Evolutionary conservation across 2,329 filamentous ascomycete species (phyloP), one percentile per base, ranked within the genome.

Genomic region (Scedosporium minutisporum): DNA sequence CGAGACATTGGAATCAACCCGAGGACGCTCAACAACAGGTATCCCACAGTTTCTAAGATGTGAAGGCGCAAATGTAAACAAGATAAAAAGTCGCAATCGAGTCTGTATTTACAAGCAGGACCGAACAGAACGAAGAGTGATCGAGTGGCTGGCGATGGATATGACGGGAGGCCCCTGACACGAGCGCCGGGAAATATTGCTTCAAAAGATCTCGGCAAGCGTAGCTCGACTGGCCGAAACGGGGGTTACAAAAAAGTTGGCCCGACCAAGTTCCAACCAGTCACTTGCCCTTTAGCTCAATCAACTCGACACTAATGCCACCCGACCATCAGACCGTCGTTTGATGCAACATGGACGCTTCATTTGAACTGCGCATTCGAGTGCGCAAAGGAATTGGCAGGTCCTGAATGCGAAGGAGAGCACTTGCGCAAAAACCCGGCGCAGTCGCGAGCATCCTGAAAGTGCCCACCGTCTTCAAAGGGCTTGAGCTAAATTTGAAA

Each of bases 231-330:
- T 51, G 44, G 44, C 59, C 59, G 59, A 61, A 61, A 61, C 59
- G 59, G 59, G n/a, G 59, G 59, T 61, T 53, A 33, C 38, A 18
- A 61, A 61, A 61, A 61, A 16, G 51, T 53, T 38, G 44, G 53
- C 16, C 59, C 59, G 44, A 61, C 29, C 44, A 33, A 33, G 29
- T 33, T 33, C 29, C 29, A 51, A 53, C 44, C 44, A 61, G 59
- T 61, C 59, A 25, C 23, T 44, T 33, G 9, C 33, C 44, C 23
- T 55, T 23, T 51, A 51, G 21, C 58, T 60, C 59, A 46, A 51
- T 51, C 27, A 51, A 44, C 44, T 61, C 59, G 42, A 51, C 59
- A 53, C 46, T 25, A 51, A 55, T 55, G 51, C 51, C 51, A 53
- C 48, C 48, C 21, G 48, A 27, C 48, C 48, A 18, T 55, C 18